These are phyloP conservation scores for Trametes gibbosa DNA, from an alignment of 768 basidiomycete genomes.

Conservation along the genomic window DNA sequence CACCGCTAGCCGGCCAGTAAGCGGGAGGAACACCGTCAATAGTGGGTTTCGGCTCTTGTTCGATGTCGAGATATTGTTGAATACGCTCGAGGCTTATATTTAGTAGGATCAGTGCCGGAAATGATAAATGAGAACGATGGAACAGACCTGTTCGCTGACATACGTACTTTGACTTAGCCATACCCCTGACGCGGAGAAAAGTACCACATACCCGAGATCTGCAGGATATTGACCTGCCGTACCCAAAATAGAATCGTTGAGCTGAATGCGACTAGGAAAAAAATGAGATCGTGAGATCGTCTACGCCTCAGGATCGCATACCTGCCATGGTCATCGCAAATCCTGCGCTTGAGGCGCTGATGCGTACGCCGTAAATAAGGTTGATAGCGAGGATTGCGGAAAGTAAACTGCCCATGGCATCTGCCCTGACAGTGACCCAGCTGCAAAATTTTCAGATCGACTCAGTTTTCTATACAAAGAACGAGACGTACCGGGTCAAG, in stretches of 20 bases:
- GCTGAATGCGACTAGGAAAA: no score
- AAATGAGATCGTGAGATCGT: neutral
- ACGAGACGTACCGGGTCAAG: slow-evolving; percentile 31
- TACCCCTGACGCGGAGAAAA: neutral
- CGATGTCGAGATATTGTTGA: slow-evolving; percentile 53
- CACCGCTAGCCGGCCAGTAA: slow-evolving; percentile 61
- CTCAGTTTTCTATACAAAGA: neutral
- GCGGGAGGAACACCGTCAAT: slow-evolving; percentile 51
- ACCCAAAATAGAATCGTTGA: no score
- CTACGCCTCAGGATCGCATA: slow-evolving; percentile 4
- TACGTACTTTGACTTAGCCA: no score
- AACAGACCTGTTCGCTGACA: neutral
- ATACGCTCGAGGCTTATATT: slow-evolving; percentile 46
- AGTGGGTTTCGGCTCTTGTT: slow-evolving; percentile 47
- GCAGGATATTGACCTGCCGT: no score
- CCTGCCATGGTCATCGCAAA: slow-evolving; percentile 40
- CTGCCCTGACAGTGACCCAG: slow-evolving; percentile 51
- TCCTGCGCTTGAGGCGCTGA: slow-evolving; percentile 38
- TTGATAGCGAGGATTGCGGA: slow-evolving; percentile 40
- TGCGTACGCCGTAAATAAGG: slow-evolving; percentile 47
- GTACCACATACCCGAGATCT: neutral
- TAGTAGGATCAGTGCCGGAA: neutral
- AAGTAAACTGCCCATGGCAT: slow-evolving; percentile 39
- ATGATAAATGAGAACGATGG: neutral
- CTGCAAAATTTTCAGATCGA: slow-evolving; percentile 16